phyloP scores from a whole-genome alignment of 805 yeast genomes.

The Candida taoyuanica region DNA sequence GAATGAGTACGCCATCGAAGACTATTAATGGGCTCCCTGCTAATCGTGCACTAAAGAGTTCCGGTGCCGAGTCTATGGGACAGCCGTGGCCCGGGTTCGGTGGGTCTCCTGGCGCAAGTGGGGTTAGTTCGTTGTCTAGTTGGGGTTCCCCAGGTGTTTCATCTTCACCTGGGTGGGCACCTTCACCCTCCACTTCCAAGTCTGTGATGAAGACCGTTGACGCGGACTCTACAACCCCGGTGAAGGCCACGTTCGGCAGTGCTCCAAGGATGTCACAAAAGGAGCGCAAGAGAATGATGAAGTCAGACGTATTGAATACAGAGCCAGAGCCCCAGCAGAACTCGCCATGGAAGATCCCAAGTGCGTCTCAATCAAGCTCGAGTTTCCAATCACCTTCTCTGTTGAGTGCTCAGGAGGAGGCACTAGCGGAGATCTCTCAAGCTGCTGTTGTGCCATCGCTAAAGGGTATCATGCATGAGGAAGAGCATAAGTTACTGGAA shows the following conservation, averaged over 20 bases:
- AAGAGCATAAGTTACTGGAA: constrained; percentile 36
- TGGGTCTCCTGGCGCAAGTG: constrained; percentile 3
- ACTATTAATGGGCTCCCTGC: constrained; percentile 2
- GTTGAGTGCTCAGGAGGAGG: constrained; percentile 19
- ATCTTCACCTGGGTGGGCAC: constrained; percentile 5
- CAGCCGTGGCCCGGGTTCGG: constrained; percentile 13
- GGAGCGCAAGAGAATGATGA: constrained; percentile 46
- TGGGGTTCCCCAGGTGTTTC: constrained; percentile 9
- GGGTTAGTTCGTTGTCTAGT: constrained; percentile 9
- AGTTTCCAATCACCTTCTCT: constrained; percentile 17
- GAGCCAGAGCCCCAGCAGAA: constrained; percentile 1
- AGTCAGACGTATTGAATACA: constrained; percentile 5
- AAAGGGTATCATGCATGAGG: constrained; percentile 43
- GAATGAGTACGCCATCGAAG: constrained; percentile 7
- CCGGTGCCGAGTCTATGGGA: not conserved
- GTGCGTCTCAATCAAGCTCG: constrained; percentile 4
- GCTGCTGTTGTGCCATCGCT: constrained; percentile 29
- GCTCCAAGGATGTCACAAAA: constrained; percentile 43
- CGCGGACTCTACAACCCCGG: not conserved
- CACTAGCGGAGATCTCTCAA: constrained; percentile 5
- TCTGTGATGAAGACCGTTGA: constrained; percentile 10
- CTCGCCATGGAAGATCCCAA: constrained; percentile 22
- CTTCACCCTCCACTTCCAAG: constrained; percentile 9
- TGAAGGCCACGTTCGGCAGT: constrained; percentile 1
- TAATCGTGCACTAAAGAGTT: not conserved